Base-by-base conservation (phyloP, 306 rosid genomes). In the Benincasa hispida region DNA sequence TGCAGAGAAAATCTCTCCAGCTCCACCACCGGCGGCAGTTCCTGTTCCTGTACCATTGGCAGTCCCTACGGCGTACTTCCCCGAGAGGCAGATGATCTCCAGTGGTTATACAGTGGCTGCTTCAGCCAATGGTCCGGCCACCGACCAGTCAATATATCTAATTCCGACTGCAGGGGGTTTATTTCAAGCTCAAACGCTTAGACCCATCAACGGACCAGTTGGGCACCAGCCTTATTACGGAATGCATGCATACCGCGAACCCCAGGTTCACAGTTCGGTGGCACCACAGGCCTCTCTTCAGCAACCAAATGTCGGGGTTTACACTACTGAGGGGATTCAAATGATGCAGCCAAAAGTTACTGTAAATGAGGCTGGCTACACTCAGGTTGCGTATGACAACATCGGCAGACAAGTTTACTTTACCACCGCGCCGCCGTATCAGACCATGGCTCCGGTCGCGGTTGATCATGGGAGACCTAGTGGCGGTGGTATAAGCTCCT, bases 61-160 rank as follows among this genome's bases (percentile, higher is more conserved):
- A n/a, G 60, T 76, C 11, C 84, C 82, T n/a, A 30, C 87, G 0
- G 37, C 82, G 7, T 88, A 83, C 82, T 4, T 87, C 61, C 87
- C 84, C 2, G 94, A 88, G 34, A 69, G 88, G 72, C 90, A 87
- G 10, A 79, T 84, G 80, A 82, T 70, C 51, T 62, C 83, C 12
- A 72, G 88, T 8, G 89, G 83, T 72, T 89, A 85, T 58, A 63
- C 89, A 32, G 3, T 87, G 27, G 61, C 81, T 14, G 75, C 73
- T 12, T 74, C 77, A 32, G 22, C 82, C 32, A 37, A 65, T 1
- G 82, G 75, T 34, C 21, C 82, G 10, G 88, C 86, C 19, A 47
- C 79, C 8, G 91, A 89, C 56, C 93, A 78, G 47, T 92, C 87
- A n/a, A 83, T 93, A 51, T 93, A 88, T 83, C 74, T 88, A 72